Evolutionary conservation across 441 rosid species (phyloP), one percentile per base, ranked within the genome.

Genomic region (Lepidium campestre): DNA sequence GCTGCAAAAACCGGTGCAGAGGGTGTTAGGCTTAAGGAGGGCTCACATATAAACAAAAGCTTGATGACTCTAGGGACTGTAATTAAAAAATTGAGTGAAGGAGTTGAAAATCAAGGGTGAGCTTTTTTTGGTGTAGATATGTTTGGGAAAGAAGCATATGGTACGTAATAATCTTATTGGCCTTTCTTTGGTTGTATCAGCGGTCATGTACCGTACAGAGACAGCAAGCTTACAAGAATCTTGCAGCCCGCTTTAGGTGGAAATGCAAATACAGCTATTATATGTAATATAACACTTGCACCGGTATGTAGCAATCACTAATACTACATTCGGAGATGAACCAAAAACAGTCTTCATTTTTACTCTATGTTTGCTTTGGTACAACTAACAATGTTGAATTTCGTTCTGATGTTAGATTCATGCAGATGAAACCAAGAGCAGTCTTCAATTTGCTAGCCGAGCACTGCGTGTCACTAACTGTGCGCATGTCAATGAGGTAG

Each of bases 1-100:
- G 97, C 97, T 39, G 90, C 96, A 63, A 94, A 94, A 84, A 94
- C 99, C 20, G 99, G 99, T 40, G 99, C 99, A 29, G 99, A 91
- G 77, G 99, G 99, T 75, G 93, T 91, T 68, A 86, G 99, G 40
- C 85, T 94, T 37, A 94, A 88, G 75, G 99, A 94, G 81, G 99
- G 99, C 36, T 89, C 97, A 52, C 97, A 94, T 76, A 94, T 94
- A 57, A 94, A 94, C 71, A 93, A 88, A 82, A 94, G 99, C 66
- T 67, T 94, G 76, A 94, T 94, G 99, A 91, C 91, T 48, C 83
- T 94, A 10, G 99, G 99, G 74, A 94, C 96, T 64, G 99, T 94
- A 7, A 94, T 94, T 19, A 94, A 94, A 73, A 94, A 94, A 71
- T 61, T 94, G 81, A 94, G 99, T 54, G 99, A 94, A 77, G 99